A percentile compares a stretch with the other conserved stretches of the same genome.
phyloP scores from a whole-genome alignment of 192 early-diverging fungal genomes.

The Backusella liffmaniae region DNA sequence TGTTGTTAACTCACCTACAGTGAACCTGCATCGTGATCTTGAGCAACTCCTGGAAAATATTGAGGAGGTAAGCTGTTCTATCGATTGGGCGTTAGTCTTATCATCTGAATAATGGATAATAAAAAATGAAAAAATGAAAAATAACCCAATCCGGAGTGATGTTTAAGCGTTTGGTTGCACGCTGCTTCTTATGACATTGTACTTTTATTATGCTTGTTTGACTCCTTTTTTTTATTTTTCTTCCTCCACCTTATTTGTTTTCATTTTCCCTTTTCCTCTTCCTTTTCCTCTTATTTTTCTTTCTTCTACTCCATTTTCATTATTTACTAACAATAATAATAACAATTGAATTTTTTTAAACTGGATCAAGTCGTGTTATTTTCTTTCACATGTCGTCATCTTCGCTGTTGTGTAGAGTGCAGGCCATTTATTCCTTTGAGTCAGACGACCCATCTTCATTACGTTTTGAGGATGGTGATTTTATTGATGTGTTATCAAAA shows the following conservation, averaged over 20 bases:
- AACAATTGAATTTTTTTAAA: not conserved
- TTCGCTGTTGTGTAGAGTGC: constrained; percentile 40
- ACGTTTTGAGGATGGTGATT: constrained; percentile 79
- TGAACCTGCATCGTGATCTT: constrained; percentile 48
- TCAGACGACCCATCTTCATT: constrained; percentile 77
- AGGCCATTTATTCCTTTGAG: constrained; percentile 88
- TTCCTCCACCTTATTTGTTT: not conserved
- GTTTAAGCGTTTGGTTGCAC: not conserved
- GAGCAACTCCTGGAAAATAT: constrained; percentile 52
- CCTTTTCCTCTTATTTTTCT: not conserved
- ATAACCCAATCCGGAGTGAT: not conserved
- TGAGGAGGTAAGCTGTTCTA: constrained; percentile 42
- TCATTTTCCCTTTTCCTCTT: not conserved
- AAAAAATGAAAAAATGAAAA: not conserved
- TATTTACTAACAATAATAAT: not conserved
- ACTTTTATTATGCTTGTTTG: not conserved
- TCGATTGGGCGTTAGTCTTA: constrained; percentile 20
- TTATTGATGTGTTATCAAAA: constrained; percentile 87
- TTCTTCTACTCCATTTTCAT: constrained; percentile 1
- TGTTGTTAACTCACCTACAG: constrained; percentile 67
- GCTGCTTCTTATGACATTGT: not conserved
- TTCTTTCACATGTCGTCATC: constrained; percentile 6
- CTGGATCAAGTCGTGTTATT: not conserved
- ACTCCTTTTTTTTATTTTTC: constrained; percentile 1
- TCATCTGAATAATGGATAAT: not conserved